Conservation (phyloP, 208 protist species). For the Wallacemonas sp. region DNA sequence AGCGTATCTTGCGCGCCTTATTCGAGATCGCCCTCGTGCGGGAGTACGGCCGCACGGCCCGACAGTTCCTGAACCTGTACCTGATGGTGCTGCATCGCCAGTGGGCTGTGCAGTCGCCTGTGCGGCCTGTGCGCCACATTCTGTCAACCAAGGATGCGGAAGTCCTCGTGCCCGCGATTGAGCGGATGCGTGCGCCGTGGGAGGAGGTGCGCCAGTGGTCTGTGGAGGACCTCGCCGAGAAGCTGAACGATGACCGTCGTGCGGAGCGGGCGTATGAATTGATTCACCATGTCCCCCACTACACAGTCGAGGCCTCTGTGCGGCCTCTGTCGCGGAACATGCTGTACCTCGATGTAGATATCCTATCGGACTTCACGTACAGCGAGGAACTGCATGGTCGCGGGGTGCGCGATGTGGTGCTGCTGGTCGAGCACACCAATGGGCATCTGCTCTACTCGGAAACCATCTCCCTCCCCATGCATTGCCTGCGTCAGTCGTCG, state of each 20-base stretch:
- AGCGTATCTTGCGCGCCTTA: slow-evolving; percentile 88
- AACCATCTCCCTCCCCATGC: slow-evolving; percentile 91
- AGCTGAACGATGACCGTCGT: slow-evolving; percentile 84
- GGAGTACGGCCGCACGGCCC: slow-evolving; percentile 96
- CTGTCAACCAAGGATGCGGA: slow-evolving; percentile 80
- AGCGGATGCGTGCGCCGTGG: slow-evolving; percentile 96
- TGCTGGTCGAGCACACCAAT: slow-evolving; percentile 96
- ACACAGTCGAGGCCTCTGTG: slow-evolving; percentile 87
- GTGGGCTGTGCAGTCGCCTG: slow-evolving; percentile 96
- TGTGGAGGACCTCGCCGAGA: slow-evolving; percentile 92
- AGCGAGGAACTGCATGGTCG: slow-evolving; percentile 91
- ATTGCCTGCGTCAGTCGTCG: slow-evolving; percentile 65
- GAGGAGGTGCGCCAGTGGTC: slow-evolving; percentile 94
- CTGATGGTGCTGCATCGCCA: slow-evolving; percentile 96
- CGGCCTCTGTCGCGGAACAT: slow-evolving; percentile 97
- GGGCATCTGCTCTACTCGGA: slow-evolving; percentile 98
- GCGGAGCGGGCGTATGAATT: slow-evolving; percentile 87
- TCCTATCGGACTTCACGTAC: slow-evolving; percentile 97
- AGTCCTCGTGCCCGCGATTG: slow-evolving; percentile 93
- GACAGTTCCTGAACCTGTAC: slow-evolving; percentile 87
- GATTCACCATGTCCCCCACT: slow-evolving; percentile 95
- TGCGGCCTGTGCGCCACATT: slow-evolving; percentile 83
- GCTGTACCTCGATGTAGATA: slow-evolving; percentile 95
- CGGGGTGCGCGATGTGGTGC: slow-evolving; percentile 89
- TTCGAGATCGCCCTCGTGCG: slow-evolving; percentile 97